Evolutionary conservation across 768 basidiomycete species (phyloP).

Genomic region (Collybiopsis confluens): DNA sequence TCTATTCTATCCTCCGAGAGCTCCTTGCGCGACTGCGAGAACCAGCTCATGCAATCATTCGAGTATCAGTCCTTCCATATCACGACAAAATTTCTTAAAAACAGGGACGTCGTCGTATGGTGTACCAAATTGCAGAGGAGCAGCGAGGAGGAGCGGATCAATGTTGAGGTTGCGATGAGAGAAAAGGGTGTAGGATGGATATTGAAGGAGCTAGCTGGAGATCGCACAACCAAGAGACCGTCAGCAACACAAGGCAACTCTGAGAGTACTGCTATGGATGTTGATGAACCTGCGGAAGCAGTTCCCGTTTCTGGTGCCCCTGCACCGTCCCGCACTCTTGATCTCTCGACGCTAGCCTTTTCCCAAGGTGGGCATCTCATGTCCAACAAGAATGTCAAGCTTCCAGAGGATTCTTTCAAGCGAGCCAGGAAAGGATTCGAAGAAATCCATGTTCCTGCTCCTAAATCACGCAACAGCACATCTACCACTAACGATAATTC

Average conservation of each 20-base stretch:
- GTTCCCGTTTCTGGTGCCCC: slow-evolving; percentile 76
- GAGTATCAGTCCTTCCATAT: slow-evolving; percentile 90
- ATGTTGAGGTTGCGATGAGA: slow-evolving; percentile 96
- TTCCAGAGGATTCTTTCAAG: slow-evolving; percentile 97
- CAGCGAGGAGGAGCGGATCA: slow-evolving; percentile 82
- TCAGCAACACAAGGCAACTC: slow-evolving; percentile 31
- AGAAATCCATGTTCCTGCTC: slow-evolving; percentile 95
- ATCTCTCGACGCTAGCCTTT: slow-evolving; percentile 94
- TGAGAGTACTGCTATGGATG: slow-evolving; percentile 67
- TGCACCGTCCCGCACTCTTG: slow-evolving; percentile 81
- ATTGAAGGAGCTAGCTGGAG: slow-evolving; percentile 80
- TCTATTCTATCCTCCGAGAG: slow-evolving; percentile 81
- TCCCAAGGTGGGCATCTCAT: slow-evolving; percentile 94
- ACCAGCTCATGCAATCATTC: slow-evolving; percentile 94
- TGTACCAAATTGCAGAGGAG: slow-evolving; percentile 93
- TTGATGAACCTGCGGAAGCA: slow-evolving; percentile 48
- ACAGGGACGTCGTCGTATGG: slow-evolving; percentile 96
- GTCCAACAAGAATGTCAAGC: slow-evolving; percentile 98
- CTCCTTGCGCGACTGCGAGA: slow-evolving; percentile 85
- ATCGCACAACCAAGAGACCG: slow-evolving; percentile 31
- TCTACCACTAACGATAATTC: slow-evolving; percentile 51
- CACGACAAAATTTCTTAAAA: slow-evolving; percentile 87
- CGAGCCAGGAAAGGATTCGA: slow-evolving; percentile 95
- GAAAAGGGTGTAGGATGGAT: slow-evolving; percentile 98
- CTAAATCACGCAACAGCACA: slow-evolving; percentile 47